Evolutionary conservation across 2,329 filamentous ascomycete species (phyloP), one percentile per base, ranked within the genome.

Genomic region (Trichoderma atroviride): DNA sequence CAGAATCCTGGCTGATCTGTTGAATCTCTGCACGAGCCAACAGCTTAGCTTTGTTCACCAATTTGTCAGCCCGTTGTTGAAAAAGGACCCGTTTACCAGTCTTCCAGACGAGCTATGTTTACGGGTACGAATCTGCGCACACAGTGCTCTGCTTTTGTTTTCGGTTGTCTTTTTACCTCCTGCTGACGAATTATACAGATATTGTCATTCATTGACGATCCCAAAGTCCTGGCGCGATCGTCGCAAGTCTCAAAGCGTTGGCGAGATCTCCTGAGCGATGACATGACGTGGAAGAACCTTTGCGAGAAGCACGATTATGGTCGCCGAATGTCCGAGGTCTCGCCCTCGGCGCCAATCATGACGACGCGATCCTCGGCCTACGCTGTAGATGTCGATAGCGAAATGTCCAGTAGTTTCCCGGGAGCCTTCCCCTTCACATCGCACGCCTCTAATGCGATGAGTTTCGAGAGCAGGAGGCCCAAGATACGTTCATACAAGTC

Each of bases 221-320:
- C 96, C 1, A 96, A 94, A 78, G 96, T 96, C 3, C 86, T 99
- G 58, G 95, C 94, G 50, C 88, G 96, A 78, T 92, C 96, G 64
- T 97, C 95, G 5, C 95, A 98, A 79, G 96, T 99, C n/a, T 99
- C 96, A 66, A 90, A 90, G 73, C 88, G 94, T 78, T 99, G 96
- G 96, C 88, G 93, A 72, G 94, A 97, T 79, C 86, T 99, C 9
- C 86, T 99, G 61, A 95, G 92, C 77, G 96, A 99, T 79, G 96
- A 99, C 79, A 94, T 97, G 81, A 97, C 96, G 0, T 99, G 96
- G 96, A 97, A 97, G 83, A 93, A 96, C 71, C 86, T 99, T 24
- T 98, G 95, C 78, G 93, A 96, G 73, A 97, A 97, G 81, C 95
- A 97, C 79, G 94, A 96, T 71, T 99, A 97, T 79, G 89, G 80